A percentile compares a stretch with the other conserved stretches of the same genome.
Conservation (phyloP, 176 grass and related monocot genomes). For the Elymus sibiricus region DNA sequence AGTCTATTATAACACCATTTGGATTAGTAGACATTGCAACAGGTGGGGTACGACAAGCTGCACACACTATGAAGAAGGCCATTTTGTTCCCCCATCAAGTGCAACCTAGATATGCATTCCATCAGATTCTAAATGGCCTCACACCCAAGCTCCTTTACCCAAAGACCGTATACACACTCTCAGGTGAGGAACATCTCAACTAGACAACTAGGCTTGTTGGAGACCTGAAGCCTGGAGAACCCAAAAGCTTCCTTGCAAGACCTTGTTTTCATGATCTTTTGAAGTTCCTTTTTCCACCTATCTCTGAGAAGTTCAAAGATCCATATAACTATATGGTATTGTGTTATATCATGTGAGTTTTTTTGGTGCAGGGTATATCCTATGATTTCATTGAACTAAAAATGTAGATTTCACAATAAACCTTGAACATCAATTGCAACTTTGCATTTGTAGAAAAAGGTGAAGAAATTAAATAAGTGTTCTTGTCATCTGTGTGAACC, state of each 20-base stretch:
- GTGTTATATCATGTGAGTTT: background rate
- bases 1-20: no score
- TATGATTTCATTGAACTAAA: no score
- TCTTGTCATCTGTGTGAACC: no score
- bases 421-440: no score
- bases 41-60: no score
- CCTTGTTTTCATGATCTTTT: background rate
- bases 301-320: background rate
- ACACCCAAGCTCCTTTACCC: conserved; percentile 69
- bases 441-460: no score
- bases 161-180: conserved; percentile 38
- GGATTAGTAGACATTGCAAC: no score
- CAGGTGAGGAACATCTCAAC: conserved; percentile 58
- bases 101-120: conserved; percentile 72
- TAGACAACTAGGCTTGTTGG: conserved; percentile 52
- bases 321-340: conserved; percentile 16
- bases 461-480: no score
- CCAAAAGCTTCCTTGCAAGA: background rate
- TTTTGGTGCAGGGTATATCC: no score
- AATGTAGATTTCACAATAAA: no score
- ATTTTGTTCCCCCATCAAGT: conserved; percentile 79
- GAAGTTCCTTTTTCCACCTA: background rate
- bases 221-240: conserved; percentile 75
- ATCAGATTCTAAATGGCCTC: conserved; percentile 87
- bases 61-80: conserved; percentile 57